These are phyloP conservation scores for Aspergillus thermomutatus DNA, from an alignment of 2,329 filamentous ascomycete species.

Conservation along the genomic window DNA sequence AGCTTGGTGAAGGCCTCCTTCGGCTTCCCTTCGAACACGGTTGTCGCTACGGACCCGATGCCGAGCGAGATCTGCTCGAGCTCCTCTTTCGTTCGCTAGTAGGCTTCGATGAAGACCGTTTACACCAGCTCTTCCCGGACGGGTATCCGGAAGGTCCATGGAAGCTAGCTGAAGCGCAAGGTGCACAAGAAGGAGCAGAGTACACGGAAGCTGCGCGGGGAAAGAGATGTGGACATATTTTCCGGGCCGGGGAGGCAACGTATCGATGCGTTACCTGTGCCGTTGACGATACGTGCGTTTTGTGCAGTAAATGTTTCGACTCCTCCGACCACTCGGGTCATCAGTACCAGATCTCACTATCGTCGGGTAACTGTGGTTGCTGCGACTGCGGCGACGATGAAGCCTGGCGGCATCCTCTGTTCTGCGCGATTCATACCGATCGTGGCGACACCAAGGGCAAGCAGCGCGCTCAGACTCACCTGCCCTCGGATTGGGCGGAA, in stretches of 20 bases:
- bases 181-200: conserved; percentile 88
- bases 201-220: conserved; percentile 89
- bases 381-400: conserved; percentile 97
- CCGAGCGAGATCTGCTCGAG: conserved; percentile 68
- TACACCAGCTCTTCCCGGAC: conserved; percentile 77
- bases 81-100: conserved; percentile 86
- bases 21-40: conserved; percentile 69
- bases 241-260: conserved; percentile 88
- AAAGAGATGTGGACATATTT: conserved; percentile 95
- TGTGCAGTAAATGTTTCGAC: conserved; percentile 93
- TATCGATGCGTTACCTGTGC: conserved; percentile 94
- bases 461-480: conserved; percentile 58
- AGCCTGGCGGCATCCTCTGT: conserved; percentile 81
- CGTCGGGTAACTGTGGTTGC: conserved; percentile 87
- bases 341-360: conserved; percentile 83
- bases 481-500: conserved; percentile 72
- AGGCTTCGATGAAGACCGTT: conserved; percentile 67
- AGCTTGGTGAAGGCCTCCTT: conserved; percentile 79
- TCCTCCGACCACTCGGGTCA: conserved; percentile 92
- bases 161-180: conserved; percentile 83
- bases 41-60: conserved; percentile 71
- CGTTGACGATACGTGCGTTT: conserved; percentile 88
- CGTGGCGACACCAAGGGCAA: conserved; percentile 47
- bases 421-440: conserved; percentile 86
- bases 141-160: conserved; percentile 63